phyloP scores from a whole-genome alignment of 75 land plant species.

The Pinus tabuliformis region DNA sequence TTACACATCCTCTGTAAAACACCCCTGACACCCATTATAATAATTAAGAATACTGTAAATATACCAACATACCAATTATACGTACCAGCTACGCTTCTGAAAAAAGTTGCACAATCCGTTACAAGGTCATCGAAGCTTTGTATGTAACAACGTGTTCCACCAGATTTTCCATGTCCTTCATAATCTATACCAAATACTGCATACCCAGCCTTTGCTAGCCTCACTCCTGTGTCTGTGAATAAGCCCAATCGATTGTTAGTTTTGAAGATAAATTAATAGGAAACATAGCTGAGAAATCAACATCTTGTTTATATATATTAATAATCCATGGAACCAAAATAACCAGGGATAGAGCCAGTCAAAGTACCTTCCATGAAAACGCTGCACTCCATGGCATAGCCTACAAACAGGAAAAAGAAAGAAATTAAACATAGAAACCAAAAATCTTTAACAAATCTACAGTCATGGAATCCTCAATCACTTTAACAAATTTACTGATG shows the following conservation, averaged over 20 bases:
- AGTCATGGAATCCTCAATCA: no score
- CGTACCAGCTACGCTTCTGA: conserved; percentile 50
- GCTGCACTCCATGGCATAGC: conserved; percentile 76
- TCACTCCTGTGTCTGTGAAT: conserved; percentile 34
- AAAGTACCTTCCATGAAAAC: conserved; percentile 51
- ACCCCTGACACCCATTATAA: no score
- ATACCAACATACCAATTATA: neutral
- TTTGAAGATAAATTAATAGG: neutral
- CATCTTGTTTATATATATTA: no score
- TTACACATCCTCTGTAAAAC: no score
- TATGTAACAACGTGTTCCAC: conserved; percentile 45
- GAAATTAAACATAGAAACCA: neutral
- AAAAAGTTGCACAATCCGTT: conserved; percentile 45
- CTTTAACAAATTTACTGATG: neutral
- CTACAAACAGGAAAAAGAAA: conserved; percentile 8
- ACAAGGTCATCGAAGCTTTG: conserved; percentile 43
- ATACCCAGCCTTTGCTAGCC: conserved; percentile 58
- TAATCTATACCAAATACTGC: conserved; percentile 70
- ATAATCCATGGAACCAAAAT: no score
- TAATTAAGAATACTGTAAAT: no score
- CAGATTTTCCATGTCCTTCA: conserved; percentile 70
- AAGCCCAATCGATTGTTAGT: neutral
- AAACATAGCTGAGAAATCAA: neutral
- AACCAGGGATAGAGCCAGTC: neutral
- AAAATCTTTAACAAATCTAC: neutral